Evolutionary conservation across 1,284 basidiomycete genomes (phyloP).

Genomic region (Trametes hirsuta): DNA sequence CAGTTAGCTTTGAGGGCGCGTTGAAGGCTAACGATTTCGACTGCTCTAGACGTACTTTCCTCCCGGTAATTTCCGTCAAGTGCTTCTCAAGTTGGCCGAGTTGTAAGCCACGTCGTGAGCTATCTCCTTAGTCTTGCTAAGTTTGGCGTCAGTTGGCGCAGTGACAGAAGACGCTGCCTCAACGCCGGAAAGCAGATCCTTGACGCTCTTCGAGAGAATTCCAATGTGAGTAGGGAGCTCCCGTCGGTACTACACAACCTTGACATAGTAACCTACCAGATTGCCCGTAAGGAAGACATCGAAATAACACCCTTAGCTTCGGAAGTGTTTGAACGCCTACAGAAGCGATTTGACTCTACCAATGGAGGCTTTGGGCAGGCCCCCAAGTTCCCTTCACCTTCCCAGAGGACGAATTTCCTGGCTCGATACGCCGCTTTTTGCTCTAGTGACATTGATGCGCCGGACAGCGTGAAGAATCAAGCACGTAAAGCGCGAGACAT

Average conservation of each 20-base stretch:
- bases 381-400: constrained; percentile 43
- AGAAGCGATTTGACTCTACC: constrained; percentile 33
- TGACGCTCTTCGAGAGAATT: constrained; percentile 22
- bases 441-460: constrained; percentile 3
- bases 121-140: background rate
- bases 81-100: constrained; percentile 32
- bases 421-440: constrained; percentile 29
- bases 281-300: constrained; percentile 16
- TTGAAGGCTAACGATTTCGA: background rate
- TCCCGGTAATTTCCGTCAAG: constrained; percentile 28
- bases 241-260: background rate
- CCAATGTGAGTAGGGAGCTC: constrained; percentile 18
- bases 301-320: constrained; percentile 12
- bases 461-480: constrained; percentile 9
- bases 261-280: constrained; percentile 7
- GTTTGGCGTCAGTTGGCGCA: constrained; percentile 27
- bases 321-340: constrained; percentile 23
- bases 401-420: constrained; percentile 31
- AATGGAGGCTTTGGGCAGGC: constrained; percentile 44
- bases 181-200: constrained; percentile 28
- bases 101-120: constrained; percentile 18
- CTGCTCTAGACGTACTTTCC: constrained; percentile 43
- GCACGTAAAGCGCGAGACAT: constrained; percentile 31
- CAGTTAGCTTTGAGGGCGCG: background rate
- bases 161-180: constrained; percentile 27